Evolutionary conservation across 495 filamentous ascomycete species (phyloP), one percentile per base, ranked within the genome.

Genomic region (Collariella sp.): DNA sequence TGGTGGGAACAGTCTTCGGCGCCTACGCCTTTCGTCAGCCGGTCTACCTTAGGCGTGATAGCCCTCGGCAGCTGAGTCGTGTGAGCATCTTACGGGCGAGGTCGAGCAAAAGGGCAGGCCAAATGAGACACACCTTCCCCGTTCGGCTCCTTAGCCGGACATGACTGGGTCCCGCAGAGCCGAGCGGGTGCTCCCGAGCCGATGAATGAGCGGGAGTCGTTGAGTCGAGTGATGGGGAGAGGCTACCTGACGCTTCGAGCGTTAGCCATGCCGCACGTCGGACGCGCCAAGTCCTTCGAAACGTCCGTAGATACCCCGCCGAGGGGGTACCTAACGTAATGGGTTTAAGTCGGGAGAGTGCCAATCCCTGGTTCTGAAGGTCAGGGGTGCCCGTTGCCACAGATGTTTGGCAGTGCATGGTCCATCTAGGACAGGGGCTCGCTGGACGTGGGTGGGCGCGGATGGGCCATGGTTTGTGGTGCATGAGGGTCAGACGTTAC

Each of bases 111-210:
- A 49, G 7, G 45, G 50, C 50, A 59, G 55, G 57, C 54, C 42
- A 15, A 51, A 34, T 18, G n/a, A 31, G 35, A 52, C 18, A 56
- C 62, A 67, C 64, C 64, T 67, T 64, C 64, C 60, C 33, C 33
- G 45, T 66, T 66, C 36, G 61, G 61, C 19, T 18, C 29, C 20
- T 57, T 13, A 55, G 22, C 61, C 61, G 61, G 45, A 18, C 5
- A 9, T 20, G 22, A n/a, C 35, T 50, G 43, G 53, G 43, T 38
- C 43, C 47, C 38, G 38, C 45, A 45, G 33, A 46, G 31, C 36
- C 31, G 50, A 24, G 58, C 62, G 62, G 62, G 52, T 52, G 52
- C 52, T 64, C 62, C 62, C 58, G 53, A 19, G 9, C 2, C 41
- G 13, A 55, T 36, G 7, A 36, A 49, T 36, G 15, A 16, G 23